Evolutionary conservation across 73 alveolate genomes (phyloP).

Genomic region (Paramecium sexaurelia): DNA sequence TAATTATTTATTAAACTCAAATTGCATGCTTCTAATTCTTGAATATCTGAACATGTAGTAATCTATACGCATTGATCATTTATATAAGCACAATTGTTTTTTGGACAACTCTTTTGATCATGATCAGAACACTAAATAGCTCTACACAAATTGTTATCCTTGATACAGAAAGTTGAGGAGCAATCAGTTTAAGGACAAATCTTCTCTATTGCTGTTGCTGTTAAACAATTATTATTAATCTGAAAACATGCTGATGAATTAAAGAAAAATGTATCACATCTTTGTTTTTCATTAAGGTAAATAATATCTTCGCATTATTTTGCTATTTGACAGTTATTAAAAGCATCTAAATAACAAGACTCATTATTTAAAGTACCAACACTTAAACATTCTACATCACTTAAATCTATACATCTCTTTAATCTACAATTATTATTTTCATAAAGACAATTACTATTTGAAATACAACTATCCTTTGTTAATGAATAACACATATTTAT

Average conservation of each 20-base stretch:
- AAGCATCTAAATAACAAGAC: background rate
- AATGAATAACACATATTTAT: background rate
- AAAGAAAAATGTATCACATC: background rate
- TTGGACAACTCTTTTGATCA: background rate
- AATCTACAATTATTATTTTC: background rate
- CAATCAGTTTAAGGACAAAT: conserved; percentile 37
- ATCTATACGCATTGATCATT: background rate
- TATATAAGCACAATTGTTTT: background rate
- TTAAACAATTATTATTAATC: background rate
- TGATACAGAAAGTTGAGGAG: background rate
- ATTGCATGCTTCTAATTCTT: background rate
- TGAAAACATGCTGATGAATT: background rate
- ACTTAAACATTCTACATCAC: background rate
- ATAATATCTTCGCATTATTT: conserved; percentile 29
- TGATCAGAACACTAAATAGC: background rate
- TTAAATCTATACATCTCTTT: background rate
- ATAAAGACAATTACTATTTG: background rate
- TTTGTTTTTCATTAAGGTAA: background rate
- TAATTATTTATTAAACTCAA: background rate
- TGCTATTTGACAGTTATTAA: background rate
- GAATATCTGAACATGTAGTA: background rate
- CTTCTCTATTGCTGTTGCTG: background rate
- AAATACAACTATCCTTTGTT: background rate
- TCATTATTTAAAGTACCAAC: background rate
- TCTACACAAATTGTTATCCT: background rate